A percentile compares a stretch with the other conserved stretches of the same genome.
phyloP scores from a whole-genome alignment of 2,329 filamentous ascomycete genomes.

The Pseudopyrenochaeta lycopersici region DNA sequence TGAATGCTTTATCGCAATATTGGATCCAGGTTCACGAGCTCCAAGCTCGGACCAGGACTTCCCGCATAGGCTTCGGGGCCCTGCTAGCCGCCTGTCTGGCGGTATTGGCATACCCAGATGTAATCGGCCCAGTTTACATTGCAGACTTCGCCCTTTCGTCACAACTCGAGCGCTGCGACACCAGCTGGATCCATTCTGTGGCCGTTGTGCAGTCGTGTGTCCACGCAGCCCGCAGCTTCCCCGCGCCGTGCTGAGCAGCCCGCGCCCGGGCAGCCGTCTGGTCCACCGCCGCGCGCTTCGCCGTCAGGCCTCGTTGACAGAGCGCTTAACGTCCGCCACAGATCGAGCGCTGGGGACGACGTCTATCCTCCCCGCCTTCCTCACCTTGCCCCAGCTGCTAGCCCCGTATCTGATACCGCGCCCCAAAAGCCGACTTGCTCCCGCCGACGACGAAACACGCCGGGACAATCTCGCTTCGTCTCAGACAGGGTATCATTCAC shows the following conservation, averaged over 20 bases:
- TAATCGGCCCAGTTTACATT: neutral
- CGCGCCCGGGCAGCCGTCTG: neutral
- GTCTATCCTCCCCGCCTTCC: slow-evolving; percentile 9
- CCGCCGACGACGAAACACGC: slow-evolving; percentile 38
- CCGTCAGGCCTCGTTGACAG: slow-evolving; percentile 16
- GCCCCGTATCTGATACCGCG: slow-evolving; percentile 33
- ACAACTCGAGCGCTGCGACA: neutral
- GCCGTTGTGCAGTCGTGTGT: neutral
- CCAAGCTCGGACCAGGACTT: slow-evolving; percentile 8
- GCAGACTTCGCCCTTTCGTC: neutral
- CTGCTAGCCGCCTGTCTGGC: slow-evolving; percentile 19
- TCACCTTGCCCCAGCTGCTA: slow-evolving; percentile 8
- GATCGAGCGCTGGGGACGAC: slow-evolving; percentile 3
- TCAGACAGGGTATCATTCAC: slow-evolving; percentile 40
- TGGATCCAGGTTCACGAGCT: slow-evolving; percentile 10
- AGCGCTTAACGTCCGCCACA: slow-evolving; percentile 17
- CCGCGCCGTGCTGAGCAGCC: neutral
- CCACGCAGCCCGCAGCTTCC: neutral
- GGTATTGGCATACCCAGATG: slow-evolving; percentile 5
- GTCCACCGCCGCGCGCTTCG: slow-evolving; percentile 4
- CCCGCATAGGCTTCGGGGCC: slow-evolving; percentile 19
- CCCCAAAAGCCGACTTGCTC: slow-evolving; percentile 18
- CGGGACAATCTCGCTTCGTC: slow-evolving; percentile 50
- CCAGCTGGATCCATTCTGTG: neutral
- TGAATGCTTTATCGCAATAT: slow-evolving; percentile 21